A percentile compares a stretch with the other conserved stretches of the same genome.
phyloP scores from a whole-genome alignment of 2,329 filamentous ascomycete genomes.

The Myriosclerotinia duriaeana region DNA sequence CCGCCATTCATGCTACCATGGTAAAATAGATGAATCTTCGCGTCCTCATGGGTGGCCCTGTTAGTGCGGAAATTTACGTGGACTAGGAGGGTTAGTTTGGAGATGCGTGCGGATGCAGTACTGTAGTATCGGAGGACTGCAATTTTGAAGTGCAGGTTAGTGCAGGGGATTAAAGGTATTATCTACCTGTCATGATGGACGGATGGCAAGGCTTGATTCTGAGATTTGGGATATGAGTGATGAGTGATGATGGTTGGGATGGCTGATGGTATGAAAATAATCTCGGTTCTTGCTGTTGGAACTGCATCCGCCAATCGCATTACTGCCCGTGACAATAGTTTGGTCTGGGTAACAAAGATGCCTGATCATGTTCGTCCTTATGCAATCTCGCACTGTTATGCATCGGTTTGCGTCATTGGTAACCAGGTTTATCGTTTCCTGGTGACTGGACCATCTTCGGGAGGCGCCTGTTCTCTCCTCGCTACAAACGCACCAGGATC shows the following conservation, averaged over 20 bases:
- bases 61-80: neutral
- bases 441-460: conserved; percentile 48
- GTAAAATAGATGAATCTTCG: neutral
- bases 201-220: neutral
- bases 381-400: conserved; percentile 32
- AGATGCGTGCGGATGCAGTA: neutral
- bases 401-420: conserved; percentile 39
- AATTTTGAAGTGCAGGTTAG: neutral
- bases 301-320: neutral
- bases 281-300: conserved; percentile 7
- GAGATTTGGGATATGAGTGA: neutral
- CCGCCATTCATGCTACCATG: neutral
- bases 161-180: neutral
- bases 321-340: conserved; percentile 11
- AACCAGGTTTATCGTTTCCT: conserved; percentile 46
- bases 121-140: neutral
- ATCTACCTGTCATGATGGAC: conserved; percentile 5
- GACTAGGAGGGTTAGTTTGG: neutral
- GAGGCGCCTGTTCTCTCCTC: conserved; percentile 47
- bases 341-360: conserved; percentile 32
- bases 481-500: conserved; percentile 46
- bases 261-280: neutral
- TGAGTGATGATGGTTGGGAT: neutral
- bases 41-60: neutral
- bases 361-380: conserved; percentile 33